These are phyloP conservation scores for Pseudogymnoascus sp. DNA, from an alignment of 2,329 filamentous ascomycete genomes.

Conservation along the genomic window DNA sequence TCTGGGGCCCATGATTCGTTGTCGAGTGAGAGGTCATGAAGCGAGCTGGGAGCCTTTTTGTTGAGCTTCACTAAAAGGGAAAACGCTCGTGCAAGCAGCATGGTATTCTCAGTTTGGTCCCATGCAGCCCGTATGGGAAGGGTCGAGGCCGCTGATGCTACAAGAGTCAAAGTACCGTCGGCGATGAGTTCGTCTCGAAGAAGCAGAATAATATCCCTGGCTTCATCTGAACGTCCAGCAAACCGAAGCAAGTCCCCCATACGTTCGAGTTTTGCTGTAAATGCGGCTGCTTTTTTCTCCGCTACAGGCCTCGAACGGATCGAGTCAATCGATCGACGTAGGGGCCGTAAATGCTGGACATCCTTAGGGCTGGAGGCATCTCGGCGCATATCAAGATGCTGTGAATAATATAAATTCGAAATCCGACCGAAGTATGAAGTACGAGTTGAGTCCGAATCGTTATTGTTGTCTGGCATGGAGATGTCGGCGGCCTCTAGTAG, in stretches of 20 bases:
- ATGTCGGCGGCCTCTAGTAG: slow-evolving; percentile 46
- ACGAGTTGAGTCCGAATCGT: slow-evolving; percentile 25
- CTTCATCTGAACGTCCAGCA: slow-evolving; percentile 46
- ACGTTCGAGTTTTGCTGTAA: slow-evolving; percentile 57
- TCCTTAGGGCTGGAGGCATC: slow-evolving; percentile 35
- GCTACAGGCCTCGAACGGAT: slow-evolving; percentile 45
- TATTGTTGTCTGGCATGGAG: neutral
- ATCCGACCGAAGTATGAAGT: slow-evolving; percentile 55
- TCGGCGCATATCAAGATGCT: slow-evolving; percentile 46
- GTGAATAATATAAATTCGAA: slow-evolving; percentile 64
- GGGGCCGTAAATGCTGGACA: slow-evolving; percentile 42
- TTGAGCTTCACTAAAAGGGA: slow-evolving; percentile 51
- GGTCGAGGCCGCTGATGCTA: slow-evolving; percentile 43
- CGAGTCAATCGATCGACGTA: slow-evolving; percentile 56
- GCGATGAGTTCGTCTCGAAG: slow-evolving; percentile 56
- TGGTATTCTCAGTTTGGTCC: slow-evolving; percentile 41
- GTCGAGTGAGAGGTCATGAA: slow-evolving; percentile 35
- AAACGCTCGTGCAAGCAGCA: slow-evolving; percentile 50
- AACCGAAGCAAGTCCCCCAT: slow-evolving; percentile 54
- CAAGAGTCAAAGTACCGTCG: slow-evolving; percentile 45
- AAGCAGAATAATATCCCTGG: slow-evolving; percentile 48
- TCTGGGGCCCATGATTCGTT: slow-evolving; percentile 33
- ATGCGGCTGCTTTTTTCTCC: slow-evolving; percentile 52
- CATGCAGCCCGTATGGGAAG: slow-evolving; percentile 47
- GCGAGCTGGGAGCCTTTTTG: slow-evolving; percentile 49